These are phyloP conservation scores for Kuraishia molischiana DNA, from an alignment of 805 yeast genomes.

Conservation along the genomic window DNA sequence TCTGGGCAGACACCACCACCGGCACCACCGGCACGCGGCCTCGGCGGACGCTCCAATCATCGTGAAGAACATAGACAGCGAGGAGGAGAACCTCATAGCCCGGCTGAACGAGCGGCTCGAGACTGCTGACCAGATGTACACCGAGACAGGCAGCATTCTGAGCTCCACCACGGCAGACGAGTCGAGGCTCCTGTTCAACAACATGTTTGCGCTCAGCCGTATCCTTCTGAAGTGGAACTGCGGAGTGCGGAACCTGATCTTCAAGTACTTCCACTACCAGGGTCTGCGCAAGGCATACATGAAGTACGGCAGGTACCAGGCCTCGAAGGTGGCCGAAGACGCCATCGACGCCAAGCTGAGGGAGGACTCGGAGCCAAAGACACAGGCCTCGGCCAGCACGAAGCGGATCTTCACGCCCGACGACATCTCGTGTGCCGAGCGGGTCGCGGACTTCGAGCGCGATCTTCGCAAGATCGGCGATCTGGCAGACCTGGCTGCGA, in stretches of 20 bases:
- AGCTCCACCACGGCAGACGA: conserved; percentile 9
- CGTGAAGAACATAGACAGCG: conserved; percentile 9
- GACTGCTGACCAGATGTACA: neutral
- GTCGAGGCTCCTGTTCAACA: conserved; percentile 29
- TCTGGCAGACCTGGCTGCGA: conserved; percentile 26
- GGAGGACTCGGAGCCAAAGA: neutral
- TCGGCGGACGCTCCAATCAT: conserved; percentile 15
- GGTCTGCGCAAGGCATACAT: conserved; percentile 32
- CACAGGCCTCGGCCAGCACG: conserved; percentile 1
- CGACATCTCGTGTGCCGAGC: conserved; percentile 15
- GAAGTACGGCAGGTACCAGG: conserved; percentile 34
- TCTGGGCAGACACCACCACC: conserved; percentile 33
- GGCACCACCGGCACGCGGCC: neutral
- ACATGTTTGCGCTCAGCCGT: conserved; percentile 65
- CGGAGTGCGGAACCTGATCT: conserved; percentile 49
- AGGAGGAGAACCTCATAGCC: neutral
- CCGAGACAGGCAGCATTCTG: neutral
- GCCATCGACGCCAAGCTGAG: neutral
- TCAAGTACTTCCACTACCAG: conserved; percentile 45
- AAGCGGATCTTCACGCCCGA: conserved; percentile 10
- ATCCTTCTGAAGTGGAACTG: conserved; percentile 77
- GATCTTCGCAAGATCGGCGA: conserved; percentile 33
- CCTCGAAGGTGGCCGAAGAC: conserved; percentile 23
- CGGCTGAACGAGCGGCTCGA: neutral
- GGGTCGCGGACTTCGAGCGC: conserved; percentile 38